Conservation (phyloP, 2,329 filamentous ascomycete genomes). For the Gyromitra esculenta region DNA sequence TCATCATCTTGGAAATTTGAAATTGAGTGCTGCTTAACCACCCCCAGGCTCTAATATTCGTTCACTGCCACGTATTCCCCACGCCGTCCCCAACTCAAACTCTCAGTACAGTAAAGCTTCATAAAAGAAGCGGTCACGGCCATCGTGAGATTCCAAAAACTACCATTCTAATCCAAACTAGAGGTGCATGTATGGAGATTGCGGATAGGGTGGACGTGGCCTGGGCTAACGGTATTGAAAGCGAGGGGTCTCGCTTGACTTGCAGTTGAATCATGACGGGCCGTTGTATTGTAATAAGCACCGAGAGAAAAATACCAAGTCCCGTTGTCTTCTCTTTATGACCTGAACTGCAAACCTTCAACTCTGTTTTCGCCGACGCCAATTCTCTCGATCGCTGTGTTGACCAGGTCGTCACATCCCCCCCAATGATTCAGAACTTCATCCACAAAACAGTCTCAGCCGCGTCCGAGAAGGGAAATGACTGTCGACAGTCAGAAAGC, state of each 20-base stretch:
- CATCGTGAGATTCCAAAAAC: slow-evolving; percentile 50
- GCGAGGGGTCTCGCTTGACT: slow-evolving; percentile 45
- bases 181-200: slow-evolving; percentile 36
- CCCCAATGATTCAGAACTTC: slow-evolving; percentile 35
- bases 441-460: slow-evolving; percentile 45
- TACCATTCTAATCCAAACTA: slow-evolving; percentile 45
- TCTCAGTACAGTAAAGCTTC: slow-evolving; percentile 51
- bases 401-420: slow-evolving; percentile 38
- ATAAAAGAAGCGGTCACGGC: slow-evolving; percentile 46
- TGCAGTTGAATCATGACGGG: slow-evolving; percentile 50
- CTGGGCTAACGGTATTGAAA: slow-evolving; percentile 44
- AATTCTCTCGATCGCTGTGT: slow-evolving; percentile 41
- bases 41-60: slow-evolving; percentile 28
- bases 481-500: slow-evolving; percentile 33
- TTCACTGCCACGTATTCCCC: slow-evolving; percentile 46
- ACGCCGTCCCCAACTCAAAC: slow-evolving; percentile 36
- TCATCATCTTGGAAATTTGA: slow-evolving; percentile 25
- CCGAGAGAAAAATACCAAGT: slow-evolving; percentile 34
- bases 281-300: slow-evolving; percentile 48
- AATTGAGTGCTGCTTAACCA: slow-evolving; percentile 41
- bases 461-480: slow-evolving; percentile 48
- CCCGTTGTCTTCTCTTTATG: slow-evolving; percentile 33
- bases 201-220: slow-evolving; percentile 48
- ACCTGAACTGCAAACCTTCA: slow-evolving; percentile 25
- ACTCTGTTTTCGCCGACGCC: slow-evolving; percentile 24